Conservation (phyloP, 805 yeast genomes). For the Sugiyamaella marilandica region DNA sequence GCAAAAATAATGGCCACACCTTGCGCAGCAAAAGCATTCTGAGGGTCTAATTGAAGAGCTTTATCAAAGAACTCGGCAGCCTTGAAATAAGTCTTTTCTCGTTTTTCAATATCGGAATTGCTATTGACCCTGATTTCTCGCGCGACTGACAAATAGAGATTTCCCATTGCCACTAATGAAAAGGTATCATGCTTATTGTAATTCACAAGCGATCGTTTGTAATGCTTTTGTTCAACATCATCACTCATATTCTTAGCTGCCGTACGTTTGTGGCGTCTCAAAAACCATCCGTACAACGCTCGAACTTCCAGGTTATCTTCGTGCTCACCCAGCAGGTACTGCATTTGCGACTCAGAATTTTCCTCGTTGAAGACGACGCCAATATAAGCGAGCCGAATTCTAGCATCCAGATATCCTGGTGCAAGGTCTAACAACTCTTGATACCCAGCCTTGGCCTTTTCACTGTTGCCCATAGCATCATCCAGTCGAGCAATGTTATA, state of each 20-base stretch:
- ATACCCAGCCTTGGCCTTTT: conserved; percentile 44
- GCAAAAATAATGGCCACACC: conserved; percentile 93
- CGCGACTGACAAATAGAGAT: conserved; percentile 74
- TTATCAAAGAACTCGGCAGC: conserved; percentile 92
- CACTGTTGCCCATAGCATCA: conserved; percentile 44
- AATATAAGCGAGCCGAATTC: conserved; percentile 62
- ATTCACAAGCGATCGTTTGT: conserved; percentile 76
- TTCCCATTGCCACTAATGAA: conserved; percentile 86
- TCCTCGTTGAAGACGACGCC: conserved; percentile 43
- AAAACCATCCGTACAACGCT: conserved; percentile 88
- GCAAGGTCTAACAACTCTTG: conserved; percentile 49
- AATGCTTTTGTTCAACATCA: conserved; percentile 67
- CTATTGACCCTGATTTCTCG: conserved; percentile 56
- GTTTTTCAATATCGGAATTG: conserved; percentile 50
- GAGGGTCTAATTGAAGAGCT: conserved; percentile 76
- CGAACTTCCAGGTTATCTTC: conserved; percentile 74
- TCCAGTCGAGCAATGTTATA: conserved; percentile 76
- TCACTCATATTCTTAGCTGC: conserved; percentile 45
- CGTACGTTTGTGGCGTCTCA: conserved; percentile 38
- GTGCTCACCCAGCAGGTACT: conserved; percentile 47
- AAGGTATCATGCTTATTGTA: conserved; percentile 80
- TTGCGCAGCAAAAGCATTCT: conserved; percentile 93
- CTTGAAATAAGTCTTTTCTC: conserved; percentile 70
- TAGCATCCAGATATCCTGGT: conserved; percentile 73
- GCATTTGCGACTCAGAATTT: conserved; percentile 45